Conservation (phyloP, 495 filamentous ascomycete species). For the Penicillium canescens region DNA sequence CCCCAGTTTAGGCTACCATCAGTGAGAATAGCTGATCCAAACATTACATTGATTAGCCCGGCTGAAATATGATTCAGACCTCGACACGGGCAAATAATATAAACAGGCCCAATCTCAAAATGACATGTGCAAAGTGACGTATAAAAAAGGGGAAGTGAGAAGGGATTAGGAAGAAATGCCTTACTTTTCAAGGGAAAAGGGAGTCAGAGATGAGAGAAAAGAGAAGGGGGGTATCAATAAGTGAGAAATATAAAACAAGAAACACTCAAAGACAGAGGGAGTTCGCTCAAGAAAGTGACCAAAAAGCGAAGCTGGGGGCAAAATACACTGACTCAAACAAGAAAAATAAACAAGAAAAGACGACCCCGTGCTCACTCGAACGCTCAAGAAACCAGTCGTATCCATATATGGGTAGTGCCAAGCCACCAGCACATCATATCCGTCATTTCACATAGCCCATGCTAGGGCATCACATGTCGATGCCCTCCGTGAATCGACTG, state of each 20-base stretch:
- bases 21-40: too few relatives aligned
- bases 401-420: neutral
- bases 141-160: neutral
- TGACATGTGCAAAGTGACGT: too few relatives aligned
- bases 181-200: neutral
- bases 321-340: neutral
- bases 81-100: too few relatives aligned
- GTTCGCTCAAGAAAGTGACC: constrained; percentile 2
- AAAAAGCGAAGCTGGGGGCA: neutral
- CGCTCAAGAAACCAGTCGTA: constrained; percentile 5
- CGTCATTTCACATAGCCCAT: constrained; percentile 28
- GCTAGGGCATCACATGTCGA: constrained; percentile 22
- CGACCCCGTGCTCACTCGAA: neutral
- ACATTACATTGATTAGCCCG: too few relatives aligned
- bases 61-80: too few relatives aligned
- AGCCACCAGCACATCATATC: constrained; percentile 16
- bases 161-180: neutral
- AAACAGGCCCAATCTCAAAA: too few relatives aligned
- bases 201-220: constrained; percentile 5
- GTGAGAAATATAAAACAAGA: constrained; percentile 7
- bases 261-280: constrained; percentile 7
- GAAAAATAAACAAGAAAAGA: neutral
- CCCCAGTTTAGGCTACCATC: too few relatives aligned
- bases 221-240: constrained; percentile 19
- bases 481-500: constrained; percentile 56